These are phyloP conservation scores for Wallacemonas collosoma DNA, from an alignment of 208 protist genomes.

Conservation along the genomic window DNA sequence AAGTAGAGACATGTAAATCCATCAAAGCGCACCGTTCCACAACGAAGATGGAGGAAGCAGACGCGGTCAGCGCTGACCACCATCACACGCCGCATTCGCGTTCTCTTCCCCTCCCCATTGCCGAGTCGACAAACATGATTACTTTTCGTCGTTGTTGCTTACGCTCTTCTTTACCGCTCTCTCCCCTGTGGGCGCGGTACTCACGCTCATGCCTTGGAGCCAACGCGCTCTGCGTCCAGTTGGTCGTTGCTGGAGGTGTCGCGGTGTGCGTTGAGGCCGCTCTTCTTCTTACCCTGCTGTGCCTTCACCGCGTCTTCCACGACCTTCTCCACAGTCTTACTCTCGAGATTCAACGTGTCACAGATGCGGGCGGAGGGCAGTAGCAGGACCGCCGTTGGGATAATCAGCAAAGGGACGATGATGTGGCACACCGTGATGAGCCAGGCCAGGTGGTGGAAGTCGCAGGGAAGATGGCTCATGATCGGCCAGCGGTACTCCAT, in stretches of 20 bases:
- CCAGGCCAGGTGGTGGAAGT: conserved; percentile 59
- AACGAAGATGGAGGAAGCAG: no score
- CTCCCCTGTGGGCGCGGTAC: no score
- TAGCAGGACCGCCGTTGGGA: conserved; percentile 57
- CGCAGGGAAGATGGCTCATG: conserved; percentile 40
- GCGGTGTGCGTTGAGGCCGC: background rate
- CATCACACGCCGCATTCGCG: no score
- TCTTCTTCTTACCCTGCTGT: background rate
- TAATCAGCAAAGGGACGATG: conserved; percentile 41
- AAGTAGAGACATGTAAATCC: background rate
- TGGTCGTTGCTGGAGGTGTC: conserved; percentile 15
- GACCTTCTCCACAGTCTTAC: conserved; percentile 28
- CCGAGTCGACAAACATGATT: no score
- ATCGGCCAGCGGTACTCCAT: conserved; percentile 54
- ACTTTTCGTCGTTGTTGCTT: no score
- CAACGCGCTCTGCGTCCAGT: background rate
- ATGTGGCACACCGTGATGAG: conserved; percentile 59
- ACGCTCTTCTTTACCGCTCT: no score
- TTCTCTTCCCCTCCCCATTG: no score
- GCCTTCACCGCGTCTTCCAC: conserved; percentile 12
- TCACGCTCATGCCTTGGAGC: background rate
- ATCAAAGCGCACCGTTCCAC: background rate
- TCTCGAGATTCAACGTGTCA: conserved; percentile 55
- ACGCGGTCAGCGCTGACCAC: no score
- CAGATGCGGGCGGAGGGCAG: conserved; percentile 59